These are phyloP conservation scores for Paraconiothyrium brasiliense DNA, from an alignment of 2,329 filamentous ascomycete genomes.

Conservation along the genomic window DNA sequence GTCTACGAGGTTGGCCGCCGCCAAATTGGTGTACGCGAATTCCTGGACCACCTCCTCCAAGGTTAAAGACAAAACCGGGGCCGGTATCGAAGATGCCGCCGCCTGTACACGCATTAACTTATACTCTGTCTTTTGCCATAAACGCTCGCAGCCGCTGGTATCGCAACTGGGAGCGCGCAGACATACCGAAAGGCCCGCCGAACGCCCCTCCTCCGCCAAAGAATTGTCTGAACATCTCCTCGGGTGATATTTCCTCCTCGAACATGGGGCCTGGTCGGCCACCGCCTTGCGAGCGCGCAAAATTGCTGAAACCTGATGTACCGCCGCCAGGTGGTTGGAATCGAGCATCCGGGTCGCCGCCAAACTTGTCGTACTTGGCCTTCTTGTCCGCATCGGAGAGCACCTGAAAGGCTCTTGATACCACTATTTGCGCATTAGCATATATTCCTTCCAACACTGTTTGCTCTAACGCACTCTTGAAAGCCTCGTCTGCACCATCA, in stretches of 20 bases:
- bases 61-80: conserved; percentile 93
- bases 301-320: conserved; percentile 72
- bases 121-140: conserved; percentile 14
- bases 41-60: conserved; percentile 89
- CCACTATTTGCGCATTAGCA: conserved; percentile 64
- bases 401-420: conserved; percentile 90
- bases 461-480: conserved; percentile 72
- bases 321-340: conserved; percentile 71
- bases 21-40: conserved; percentile 97
- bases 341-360: conserved; percentile 89
- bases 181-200: conserved; percentile 73
- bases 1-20: conserved; percentile 76
- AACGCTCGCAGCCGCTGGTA: conserved; percentile 15
- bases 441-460: conserved; percentile 3
- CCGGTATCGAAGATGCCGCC: conserved; percentile 75
- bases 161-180: conserved; percentile 7
- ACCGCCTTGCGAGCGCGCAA: conserved; percentile 58
- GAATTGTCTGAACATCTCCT: conserved; percentile 97
- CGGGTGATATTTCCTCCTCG: conserved; percentile 92
- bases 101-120: conserved; percentile 43
- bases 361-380: conserved; percentile 85
- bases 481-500: conserved; percentile 93
- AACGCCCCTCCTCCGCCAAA: conserved; percentile 78
- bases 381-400: conserved; percentile 94
- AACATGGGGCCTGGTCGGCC: conserved; percentile 70